These are phyloP conservation scores for Phytophthora constricta DNA, from an alignment of 352 stramenopile species.

Conservation along the genomic window DNA sequence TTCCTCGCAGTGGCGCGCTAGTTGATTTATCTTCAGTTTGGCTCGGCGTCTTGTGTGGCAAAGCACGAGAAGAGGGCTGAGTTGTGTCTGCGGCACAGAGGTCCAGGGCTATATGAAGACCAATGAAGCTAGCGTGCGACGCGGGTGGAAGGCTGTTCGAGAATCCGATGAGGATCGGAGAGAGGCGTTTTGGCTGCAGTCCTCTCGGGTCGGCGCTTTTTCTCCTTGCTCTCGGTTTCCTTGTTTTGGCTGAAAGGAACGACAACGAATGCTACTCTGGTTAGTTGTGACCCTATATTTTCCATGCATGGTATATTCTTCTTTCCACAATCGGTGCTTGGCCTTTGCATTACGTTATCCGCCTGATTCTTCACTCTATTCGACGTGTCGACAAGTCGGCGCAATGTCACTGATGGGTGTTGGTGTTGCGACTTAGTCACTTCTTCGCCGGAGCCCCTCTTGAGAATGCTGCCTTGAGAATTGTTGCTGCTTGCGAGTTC, in stretches of 20 bases:
- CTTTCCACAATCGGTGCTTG: slow-evolving; percentile 29
- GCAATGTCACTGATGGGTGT: too few relatives aligned
- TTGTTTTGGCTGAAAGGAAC: slow-evolving; percentile 44
- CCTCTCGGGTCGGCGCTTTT: slow-evolving; percentile 15
- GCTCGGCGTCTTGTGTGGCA: slow-evolving; percentile 24
- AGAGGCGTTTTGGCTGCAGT: slow-evolving; percentile 8
- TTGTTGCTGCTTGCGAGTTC: slow-evolving; percentile 27
- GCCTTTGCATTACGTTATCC: slow-evolving; percentile 14
- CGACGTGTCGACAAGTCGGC: too few relatives aligned
- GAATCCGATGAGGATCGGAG: slow-evolving; percentile 28
- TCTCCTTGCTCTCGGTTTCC: slow-evolving; percentile 25
- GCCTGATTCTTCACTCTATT: slow-evolving; percentile 4
- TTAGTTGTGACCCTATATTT: slow-evolving; percentile 58
- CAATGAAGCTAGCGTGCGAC: slow-evolving; percentile 29
- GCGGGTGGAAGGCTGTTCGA: slow-evolving; percentile 36
- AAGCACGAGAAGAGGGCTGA: too few relatives aligned
- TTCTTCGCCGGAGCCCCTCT: slow-evolving; percentile 8
- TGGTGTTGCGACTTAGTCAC: neutral
- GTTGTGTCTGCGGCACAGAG: slow-evolving; percentile 9
- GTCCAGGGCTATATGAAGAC: slow-evolving; percentile 32
- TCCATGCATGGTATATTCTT: slow-evolving; percentile 45
- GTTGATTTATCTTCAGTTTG: slow-evolving; percentile 35
- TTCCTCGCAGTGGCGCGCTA: slow-evolving; percentile 25
- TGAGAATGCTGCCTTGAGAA: slow-evolving; percentile 30
- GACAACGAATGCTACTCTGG: slow-evolving; percentile 47